Percentiles rank a stretch among this genome's conserved stretches.
These are phyloP conservation scores for Alternaria sp. DNA, from an alignment of 2,329 filamentous ascomycete genomes.

Conservation along the genomic window DNA sequence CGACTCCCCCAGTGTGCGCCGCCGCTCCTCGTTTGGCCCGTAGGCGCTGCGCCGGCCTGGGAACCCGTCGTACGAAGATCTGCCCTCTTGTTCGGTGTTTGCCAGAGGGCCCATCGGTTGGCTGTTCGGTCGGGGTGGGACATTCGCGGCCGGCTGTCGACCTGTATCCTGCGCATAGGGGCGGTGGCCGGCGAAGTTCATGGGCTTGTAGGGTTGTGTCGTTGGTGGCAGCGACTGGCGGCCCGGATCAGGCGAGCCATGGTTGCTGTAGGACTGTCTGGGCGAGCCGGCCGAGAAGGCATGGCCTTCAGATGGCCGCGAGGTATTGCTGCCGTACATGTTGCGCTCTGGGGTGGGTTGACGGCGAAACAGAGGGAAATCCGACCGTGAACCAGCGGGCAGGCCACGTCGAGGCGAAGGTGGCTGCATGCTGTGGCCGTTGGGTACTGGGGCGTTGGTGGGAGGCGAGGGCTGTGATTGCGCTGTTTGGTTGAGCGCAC, in stretches of 20 bases:
- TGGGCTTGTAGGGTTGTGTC: slow-evolving; percentile 43
- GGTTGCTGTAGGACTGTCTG: slow-evolving; percentile 40
- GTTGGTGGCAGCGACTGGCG: slow-evolving; percentile 41
- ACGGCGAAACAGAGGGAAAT: slow-evolving; percentile 45
- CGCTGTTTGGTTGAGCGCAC: slow-evolving; percentile 44
- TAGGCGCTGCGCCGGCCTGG: slow-evolving; percentile 35
- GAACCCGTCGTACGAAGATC: slow-evolving; percentile 29
- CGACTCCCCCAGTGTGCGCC: slow-evolving; percentile 45
- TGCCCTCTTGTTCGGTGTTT: slow-evolving; percentile 30
- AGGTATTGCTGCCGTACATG: slow-evolving; percentile 28
- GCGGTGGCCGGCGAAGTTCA: slow-evolving; percentile 38
- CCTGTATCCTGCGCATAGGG: slow-evolving; percentile 40
- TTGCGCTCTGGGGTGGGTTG: slow-evolving; percentile 48
- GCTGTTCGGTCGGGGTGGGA: slow-evolving; percentile 50
- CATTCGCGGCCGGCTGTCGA: slow-evolving; percentile 29
- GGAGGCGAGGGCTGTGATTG: slow-evolving; percentile 58
- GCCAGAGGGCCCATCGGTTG: slow-evolving; percentile 44
- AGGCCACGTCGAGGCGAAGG: slow-evolving; percentile 52
- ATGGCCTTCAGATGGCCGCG: slow-evolving; percentile 38
- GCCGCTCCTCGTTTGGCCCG: slow-evolving; percentile 41
- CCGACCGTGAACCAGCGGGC: slow-evolving; percentile 38
- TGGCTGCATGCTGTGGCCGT: slow-evolving; percentile 54
- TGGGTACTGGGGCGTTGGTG: slow-evolving; percentile 45
- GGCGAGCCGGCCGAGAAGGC: slow-evolving; percentile 40
- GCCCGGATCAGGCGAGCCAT: slow-evolving; percentile 44